Base-by-base conservation (phyloP, 768 basidiomycete genomes). In the Cyclocybe aegerita region DNA sequence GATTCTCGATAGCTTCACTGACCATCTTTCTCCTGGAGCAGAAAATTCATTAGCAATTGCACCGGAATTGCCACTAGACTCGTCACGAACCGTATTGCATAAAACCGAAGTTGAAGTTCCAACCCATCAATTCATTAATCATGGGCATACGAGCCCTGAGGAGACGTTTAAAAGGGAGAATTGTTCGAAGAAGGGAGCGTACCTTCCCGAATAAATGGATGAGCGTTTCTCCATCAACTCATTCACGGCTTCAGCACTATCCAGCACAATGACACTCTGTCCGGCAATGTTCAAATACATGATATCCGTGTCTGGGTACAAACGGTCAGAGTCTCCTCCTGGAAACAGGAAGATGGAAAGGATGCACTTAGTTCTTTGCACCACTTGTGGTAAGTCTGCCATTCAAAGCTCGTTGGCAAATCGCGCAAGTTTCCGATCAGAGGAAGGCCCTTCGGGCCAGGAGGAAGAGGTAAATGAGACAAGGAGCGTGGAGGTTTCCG, bases 201-300 rank as follows among this genome's bases (percentile, higher is more conserved):
- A 65, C 62, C 70, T 60, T 40, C 63, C 68, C 4, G 71, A 78
- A 55, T 78, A 79, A 16, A 73, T 70, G 15, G 63, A 49, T 9
- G 69, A 74, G 7, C 71, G 58, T 41, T 68, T 72, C 43, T 77
- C 75, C 37, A 79, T 62, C 10, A 79, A 65, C 15, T 78, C 77
- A 7, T 53, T 54, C 1, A 67, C 69, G 2, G 70, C 67, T 40
- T 76, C 65, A 1, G 64, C 36, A 4, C 70, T 67, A 50, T 75
- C 72, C 39, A 79, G 41, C n/a, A 68, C 55, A 17, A 66, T 54
- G 32, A 67, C 45, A 2, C 46, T 48, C 3, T 56, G 60, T 4
- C 67, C 67, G 16, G 61, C 63, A n/a, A 61, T 55, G 37, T 64
- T 57, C 4, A 68, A 48, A 45, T 66, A 61, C 4, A 70, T 45